These are phyloP conservation scores for Eutrema salsugineum DNA, from an alignment of 441 rosid species.

Conservation along the genomic window DNA sequence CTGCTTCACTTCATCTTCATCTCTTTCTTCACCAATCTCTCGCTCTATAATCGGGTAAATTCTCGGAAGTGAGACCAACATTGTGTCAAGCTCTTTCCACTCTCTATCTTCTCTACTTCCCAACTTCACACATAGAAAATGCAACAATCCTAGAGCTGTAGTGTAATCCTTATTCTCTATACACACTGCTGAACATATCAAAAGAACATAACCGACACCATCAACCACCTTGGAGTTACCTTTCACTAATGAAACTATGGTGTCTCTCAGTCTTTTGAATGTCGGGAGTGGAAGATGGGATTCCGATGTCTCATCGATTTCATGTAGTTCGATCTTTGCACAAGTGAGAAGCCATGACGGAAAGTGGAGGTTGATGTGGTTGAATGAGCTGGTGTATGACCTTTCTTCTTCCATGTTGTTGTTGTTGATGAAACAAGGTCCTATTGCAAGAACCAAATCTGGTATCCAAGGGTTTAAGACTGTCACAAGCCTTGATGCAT, in stretches of 20 bases:
- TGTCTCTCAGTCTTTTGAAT: slow-evolving; percentile 44
- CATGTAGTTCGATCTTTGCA: slow-evolving; percentile 54
- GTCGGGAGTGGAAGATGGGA: slow-evolving; percentile 37
- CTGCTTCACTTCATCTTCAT: slow-evolving; percentile 40
- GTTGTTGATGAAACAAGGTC: slow-evolving; percentile 45
- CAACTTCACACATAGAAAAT: slow-evolving; percentile 57
- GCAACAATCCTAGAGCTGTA: slow-evolving; percentile 54
- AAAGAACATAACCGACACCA: slow-evolving; percentile 51
- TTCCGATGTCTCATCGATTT: slow-evolving; percentile 33
- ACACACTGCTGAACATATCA: slow-evolving; percentile 47
- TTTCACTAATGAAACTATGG: slow-evolving; percentile 44
- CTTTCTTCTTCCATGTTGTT: slow-evolving; percentile 35
- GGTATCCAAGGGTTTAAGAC: slow-evolving; percentile 80
- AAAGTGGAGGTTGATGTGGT: slow-evolving; percentile 41
- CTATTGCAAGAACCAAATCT: slow-evolving; percentile 82
- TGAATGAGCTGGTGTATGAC: slow-evolving; percentile 28
- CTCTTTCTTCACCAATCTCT: slow-evolving; percentile 52
- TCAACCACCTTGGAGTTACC: slow-evolving; percentile 47
- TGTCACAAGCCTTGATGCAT: slow-evolving; percentile 49
- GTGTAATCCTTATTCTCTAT: slow-evolving; percentile 58
- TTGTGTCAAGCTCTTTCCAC: slow-evolving; percentile 67
- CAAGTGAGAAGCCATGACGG: slow-evolving; percentile 67
- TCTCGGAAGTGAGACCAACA: slow-evolving; percentile 65
- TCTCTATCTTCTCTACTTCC: slow-evolving; percentile 52
- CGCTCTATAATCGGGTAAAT: slow-evolving; percentile 63